Evolutionary conservation across 1,284 basidiomycete genomes (phyloP).

Genomic region (Cryptococcus maquisensis): DNA sequence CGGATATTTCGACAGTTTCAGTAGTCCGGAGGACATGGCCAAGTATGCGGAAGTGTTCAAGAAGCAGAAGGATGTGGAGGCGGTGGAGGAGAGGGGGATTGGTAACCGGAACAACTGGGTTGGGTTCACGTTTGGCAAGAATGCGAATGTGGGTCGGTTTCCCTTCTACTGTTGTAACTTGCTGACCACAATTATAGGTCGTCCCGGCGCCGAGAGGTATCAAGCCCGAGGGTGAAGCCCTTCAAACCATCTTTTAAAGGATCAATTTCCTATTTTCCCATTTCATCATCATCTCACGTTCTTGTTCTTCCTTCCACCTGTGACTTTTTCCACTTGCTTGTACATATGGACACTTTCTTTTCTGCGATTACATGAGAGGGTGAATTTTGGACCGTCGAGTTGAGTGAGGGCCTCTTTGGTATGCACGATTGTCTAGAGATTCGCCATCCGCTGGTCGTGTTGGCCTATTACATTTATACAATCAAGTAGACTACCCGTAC

Average conservation of each 20-base stretch:
- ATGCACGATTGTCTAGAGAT: too few species aligned
- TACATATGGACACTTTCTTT: background rate
- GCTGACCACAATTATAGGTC: conserved; percentile 4
- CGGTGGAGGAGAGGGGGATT: conserved; percentile 80
- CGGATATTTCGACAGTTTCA: conserved; percentile 98
- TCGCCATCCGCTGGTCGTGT: too few species aligned
- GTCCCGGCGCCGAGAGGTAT: conserved; percentile 20
- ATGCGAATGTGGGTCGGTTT: conserved; percentile 47
- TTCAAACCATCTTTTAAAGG: conserved; percentile 50
- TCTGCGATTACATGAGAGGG: too few species aligned
- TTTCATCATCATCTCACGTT: background rate
- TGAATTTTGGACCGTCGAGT: background rate
- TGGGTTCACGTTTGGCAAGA: conserved; percentile 95
- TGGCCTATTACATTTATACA: too few species aligned
- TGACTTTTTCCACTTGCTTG: background rate
- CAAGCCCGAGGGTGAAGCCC: conserved; percentile 47
- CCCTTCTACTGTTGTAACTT: background rate
- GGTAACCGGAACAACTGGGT: conserved; percentile 54
- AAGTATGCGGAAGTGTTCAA: conserved; percentile 98
- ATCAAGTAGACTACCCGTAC: too few species aligned
- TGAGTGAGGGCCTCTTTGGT: too few species aligned
- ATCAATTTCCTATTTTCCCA: too few species aligned
- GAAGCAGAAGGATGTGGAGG: conserved; percentile 92
- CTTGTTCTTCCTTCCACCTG: background rate
- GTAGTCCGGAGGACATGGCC: conserved; percentile 89